Evolutionary conservation across 352 stramenopile genomes (phyloP), one percentile per base, ranked within the genome.

Genomic region (Pythium guiyangense): DNA sequence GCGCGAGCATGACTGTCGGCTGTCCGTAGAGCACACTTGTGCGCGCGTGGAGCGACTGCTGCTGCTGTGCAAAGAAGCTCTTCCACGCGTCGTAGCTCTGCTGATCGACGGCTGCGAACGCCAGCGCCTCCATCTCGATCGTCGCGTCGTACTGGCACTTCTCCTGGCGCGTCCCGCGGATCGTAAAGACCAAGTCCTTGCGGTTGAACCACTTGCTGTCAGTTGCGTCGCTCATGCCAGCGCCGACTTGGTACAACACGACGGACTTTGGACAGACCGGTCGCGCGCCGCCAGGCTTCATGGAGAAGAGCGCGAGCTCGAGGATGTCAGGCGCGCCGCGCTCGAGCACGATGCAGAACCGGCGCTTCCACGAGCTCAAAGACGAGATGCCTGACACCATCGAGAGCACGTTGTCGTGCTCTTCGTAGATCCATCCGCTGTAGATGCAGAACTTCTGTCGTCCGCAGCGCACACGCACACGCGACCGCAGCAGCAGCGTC

Each of bases 121-220:
- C 69, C 25, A 87, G 59, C 9, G 57, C 59, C 49, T 78, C 72
- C 59, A 70, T 64, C 47, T 75, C 48, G 35, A 62, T 60, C 5
- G 47, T 69, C 47, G 53, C 63, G 47, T 67, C 70, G 53, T 67
- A 74, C 49, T 74, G 66, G 37, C 54, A 70, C 43, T 66, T 74
- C 9, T 60, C 71, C 49, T 70, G 54, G 43, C 62, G 58, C 27
- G 63, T 71, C 10, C 71, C 83, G 18, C 63, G 64, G 22, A 88
- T 31, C 46, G 67, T 53, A 59, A 92, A 92, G 3, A 75, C 70
- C 35, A 77, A 77, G 2, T 82, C 64, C 49, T 90, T 90, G 22
- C 64, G 69, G 52, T 83, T 88, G 62, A 92, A 90, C 79, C 79
- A 90, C 53, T 86, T 87, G 35, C 53, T 58, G 59, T 90, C 79